Evolutionary conservation across 139 green algal genomes (phyloP).

Genomic region (Tetradesmus obliquus): DNA sequence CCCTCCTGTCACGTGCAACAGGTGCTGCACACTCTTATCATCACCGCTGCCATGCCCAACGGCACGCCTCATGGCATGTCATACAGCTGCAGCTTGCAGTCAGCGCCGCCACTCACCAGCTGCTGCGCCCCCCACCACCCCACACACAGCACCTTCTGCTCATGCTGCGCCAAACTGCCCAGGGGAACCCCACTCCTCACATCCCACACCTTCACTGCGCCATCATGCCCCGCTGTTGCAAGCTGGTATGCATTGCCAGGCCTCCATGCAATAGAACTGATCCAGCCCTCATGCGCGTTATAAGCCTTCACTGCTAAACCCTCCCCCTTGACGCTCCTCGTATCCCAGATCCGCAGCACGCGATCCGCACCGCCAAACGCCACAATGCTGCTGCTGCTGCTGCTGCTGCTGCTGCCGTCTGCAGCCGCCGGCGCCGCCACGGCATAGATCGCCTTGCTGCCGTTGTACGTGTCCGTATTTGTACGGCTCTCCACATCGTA

Average conservation of each 20-base stretch:
- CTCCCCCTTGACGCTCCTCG: slow-evolving; percentile 63
- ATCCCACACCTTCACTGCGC: slow-evolving; percentile 76
- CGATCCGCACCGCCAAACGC: slow-evolving; percentile 82
- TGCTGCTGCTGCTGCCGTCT: slow-evolving; percentile 13
- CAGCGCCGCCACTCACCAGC: slow-evolving; percentile 63
- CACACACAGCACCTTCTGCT: slow-evolving; percentile 69
- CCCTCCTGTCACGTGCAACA: no score
- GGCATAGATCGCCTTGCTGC: slow-evolving; percentile 79
- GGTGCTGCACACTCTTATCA: no score
- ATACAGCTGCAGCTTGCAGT: slow-evolving; percentile 68
- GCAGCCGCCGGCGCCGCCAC: slow-evolving; percentile 53
- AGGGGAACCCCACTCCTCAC: slow-evolving; percentile 69
- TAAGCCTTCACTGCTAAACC: slow-evolving; percentile 56
- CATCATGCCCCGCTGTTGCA: slow-evolving; percentile 66
- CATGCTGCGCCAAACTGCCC: slow-evolving; percentile 59
- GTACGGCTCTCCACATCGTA: slow-evolving; percentile 75
- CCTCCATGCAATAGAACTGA: slow-evolving; percentile 77
- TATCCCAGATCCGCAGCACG: slow-evolving; percentile 86
- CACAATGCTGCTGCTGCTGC: slow-evolving; percentile 55
- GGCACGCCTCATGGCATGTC: neutral
- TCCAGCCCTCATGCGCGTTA: slow-evolving; percentile 76
- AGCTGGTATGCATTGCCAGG: slow-evolving; percentile 74
- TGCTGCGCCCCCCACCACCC: slow-evolving; percentile 43
- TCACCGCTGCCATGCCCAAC: neutral
- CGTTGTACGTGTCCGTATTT: slow-evolving; percentile 72